These are phyloP conservation scores for Russula emetica DNA, from an alignment of 768 basidiomycete genomes.

Conservation along the genomic window DNA sequence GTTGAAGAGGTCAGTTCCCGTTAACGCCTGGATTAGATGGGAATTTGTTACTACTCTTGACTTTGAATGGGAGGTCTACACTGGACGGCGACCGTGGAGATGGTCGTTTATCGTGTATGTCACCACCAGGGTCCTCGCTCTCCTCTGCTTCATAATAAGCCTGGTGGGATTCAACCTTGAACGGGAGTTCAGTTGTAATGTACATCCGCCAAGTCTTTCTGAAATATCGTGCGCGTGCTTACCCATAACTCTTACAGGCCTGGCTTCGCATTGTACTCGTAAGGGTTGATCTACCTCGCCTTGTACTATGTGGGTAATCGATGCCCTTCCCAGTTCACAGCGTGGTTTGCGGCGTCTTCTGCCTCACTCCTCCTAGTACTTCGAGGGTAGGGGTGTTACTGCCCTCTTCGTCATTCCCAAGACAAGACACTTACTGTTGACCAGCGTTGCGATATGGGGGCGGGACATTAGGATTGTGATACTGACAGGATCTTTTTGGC, in stretches of 20 bases:
- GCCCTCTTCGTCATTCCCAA: background rate
- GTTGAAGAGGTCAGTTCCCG: background rate
- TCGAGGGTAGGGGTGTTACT: conserved; percentile 12
- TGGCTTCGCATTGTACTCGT: conserved; percentile 25
- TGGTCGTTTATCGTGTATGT: conserved; percentile 25
- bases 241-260: background rate
- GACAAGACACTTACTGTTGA: background rate
- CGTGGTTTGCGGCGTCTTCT: conserved; percentile 13
- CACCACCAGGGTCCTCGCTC: conserved; percentile 12
- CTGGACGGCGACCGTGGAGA: conserved; percentile 23
- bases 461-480: conserved; percentile 9
- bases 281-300: background rate
- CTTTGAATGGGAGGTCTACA: conserved; percentile 26
- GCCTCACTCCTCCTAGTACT: conserved; percentile 24
- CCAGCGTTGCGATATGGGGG: conserved; percentile 25
- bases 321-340: background rate
- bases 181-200: conserved; percentile 15
- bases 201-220: background rate
- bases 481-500: background rate
- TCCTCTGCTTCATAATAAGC: conserved; percentile 8
- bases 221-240: background rate
- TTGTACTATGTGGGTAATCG: background rate
- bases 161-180: conserved; percentile 24
- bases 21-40: conserved; percentile 11
- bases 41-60: conserved; percentile 20